Conservation (phyloP, 2,329 filamentous ascomycete species). For the Sporothrix humicola region DNA sequence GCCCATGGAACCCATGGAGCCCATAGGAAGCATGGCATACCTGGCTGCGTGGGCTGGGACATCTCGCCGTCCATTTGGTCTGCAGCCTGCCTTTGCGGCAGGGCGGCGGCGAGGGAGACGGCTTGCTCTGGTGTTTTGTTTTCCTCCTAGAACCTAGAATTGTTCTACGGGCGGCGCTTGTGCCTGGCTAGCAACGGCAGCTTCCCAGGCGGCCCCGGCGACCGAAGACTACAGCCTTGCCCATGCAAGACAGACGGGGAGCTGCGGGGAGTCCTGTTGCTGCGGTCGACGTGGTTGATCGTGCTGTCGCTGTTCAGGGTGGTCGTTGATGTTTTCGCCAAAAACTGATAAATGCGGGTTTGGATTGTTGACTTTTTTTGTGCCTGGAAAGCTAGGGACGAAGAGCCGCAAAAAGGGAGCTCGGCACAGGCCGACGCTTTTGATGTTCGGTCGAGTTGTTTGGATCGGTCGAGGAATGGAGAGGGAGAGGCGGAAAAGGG, state of each 20-base stretch:
- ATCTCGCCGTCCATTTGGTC: constrained; percentile 37
- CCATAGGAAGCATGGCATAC: constrained; percentile 22
- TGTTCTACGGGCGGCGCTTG: constrained; percentile 6
- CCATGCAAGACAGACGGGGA: constrained; percentile 28
- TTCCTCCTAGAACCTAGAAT: no score
- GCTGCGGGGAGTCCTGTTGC: background rate
- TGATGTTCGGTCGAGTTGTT: constrained; percentile 1
- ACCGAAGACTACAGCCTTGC: background rate
- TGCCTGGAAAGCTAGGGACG: constrained; percentile 22
- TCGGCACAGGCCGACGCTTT: constrained; percentile 18
- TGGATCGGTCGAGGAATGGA: background rate
- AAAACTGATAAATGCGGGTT: constrained; percentile 4
- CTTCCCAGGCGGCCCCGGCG: constrained; percentile 27
- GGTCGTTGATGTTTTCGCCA: background rate
- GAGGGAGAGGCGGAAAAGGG: background rate
- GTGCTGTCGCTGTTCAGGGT: background rate
- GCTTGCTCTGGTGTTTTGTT: background rate
- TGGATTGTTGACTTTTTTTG: background rate
- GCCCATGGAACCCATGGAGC: background rate
- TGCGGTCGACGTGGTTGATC: background rate
- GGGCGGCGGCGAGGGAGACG: background rate
- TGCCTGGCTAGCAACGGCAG: constrained; percentile 22
- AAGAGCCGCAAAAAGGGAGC: constrained; percentile 1
- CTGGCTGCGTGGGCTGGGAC: constrained; percentile 39
- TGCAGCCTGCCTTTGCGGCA: constrained; percentile 21